phyloP scores from a whole-genome alignment of 2,329 filamentous ascomycete species.

The Neopestalotiopsis rosae region DNA sequence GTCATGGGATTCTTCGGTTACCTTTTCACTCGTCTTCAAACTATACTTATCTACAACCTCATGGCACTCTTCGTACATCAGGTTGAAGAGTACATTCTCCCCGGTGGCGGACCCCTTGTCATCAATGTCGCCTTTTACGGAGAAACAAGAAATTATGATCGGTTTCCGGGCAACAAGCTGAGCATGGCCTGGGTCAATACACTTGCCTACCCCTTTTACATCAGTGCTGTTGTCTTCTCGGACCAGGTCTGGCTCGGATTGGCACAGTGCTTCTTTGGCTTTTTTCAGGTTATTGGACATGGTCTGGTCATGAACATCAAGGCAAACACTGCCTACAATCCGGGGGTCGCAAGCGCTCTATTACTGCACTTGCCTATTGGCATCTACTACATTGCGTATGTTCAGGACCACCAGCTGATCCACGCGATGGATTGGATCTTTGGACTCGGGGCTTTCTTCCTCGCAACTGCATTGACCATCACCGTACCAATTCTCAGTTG shows the following conservation, averaged over 20 bases:
- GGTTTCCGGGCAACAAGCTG: background rate
- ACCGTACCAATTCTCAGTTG: background rate
- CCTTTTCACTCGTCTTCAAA: background rate
- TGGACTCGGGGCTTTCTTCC: background rate
- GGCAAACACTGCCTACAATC: background rate
- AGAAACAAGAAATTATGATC: background rate
- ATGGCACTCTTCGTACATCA: background rate
- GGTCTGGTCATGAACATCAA: background rate
- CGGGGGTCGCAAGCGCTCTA: background rate
- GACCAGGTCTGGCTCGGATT: background rate
- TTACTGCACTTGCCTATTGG: background rate
- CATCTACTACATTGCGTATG: background rate
- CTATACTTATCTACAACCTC: background rate
- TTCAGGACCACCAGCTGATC: background rate
- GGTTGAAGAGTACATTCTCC: background rate
- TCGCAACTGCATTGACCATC: background rate
- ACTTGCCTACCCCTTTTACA: background rate
- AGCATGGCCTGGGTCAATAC: slow-evolving; percentile 1
- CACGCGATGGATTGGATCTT: background rate
- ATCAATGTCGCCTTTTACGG: background rate
- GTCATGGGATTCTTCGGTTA: background rate
- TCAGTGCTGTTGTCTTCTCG: background rate
- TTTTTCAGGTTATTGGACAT: background rate
- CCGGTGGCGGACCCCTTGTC: background rate
- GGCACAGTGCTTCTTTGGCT: background rate